Percentiles rank a stretch among this genome's conserved stretches.
Evolutionary conservation across 73 alveolate species (phyloP).

Genomic region (Paraurostyla sp.): DNA sequence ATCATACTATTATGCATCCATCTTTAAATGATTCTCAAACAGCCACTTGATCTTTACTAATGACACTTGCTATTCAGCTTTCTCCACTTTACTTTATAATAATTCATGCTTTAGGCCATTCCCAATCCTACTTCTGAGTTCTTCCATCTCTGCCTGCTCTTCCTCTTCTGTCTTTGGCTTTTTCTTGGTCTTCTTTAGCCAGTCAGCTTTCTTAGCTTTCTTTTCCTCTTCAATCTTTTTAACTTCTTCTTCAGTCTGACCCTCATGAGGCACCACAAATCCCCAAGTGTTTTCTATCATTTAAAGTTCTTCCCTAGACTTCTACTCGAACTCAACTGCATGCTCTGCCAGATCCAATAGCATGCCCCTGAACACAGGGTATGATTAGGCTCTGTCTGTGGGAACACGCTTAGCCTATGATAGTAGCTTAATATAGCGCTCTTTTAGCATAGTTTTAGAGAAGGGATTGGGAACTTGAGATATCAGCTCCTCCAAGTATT

Average conservation of each 20-base stretch:
- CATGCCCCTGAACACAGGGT: conserved; percentile 65
- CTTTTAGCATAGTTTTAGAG: conserved; percentile 64
- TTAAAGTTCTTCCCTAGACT: conserved; percentile 76
- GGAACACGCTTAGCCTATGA: conserved; percentile 77
- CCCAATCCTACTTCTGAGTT: conserved; percentile 54
- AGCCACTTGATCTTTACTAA: conserved; percentile 36
- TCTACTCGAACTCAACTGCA: conserved; percentile 71
- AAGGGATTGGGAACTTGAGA: conserved; percentile 67
- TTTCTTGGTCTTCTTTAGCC: conserved; percentile 87
- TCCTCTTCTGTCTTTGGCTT: conserved; percentile 90
- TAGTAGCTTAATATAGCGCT: conserved; percentile 67
- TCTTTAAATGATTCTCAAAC: conserved; percentile 54
- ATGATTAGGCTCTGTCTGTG: conserved; percentile 68
- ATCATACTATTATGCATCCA: conserved; percentile 66
- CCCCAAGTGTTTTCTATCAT: conserved; percentile 80
- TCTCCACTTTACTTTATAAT: conserved; percentile 22
- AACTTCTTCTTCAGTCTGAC: conserved; percentile 77
- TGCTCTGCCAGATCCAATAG: conserved; percentile 58
- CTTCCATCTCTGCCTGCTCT: conserved; percentile 77
- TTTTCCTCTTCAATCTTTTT: conserved; percentile 77
- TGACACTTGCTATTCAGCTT: conserved; percentile 55
- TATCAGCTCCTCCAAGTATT: conserved; percentile 68
- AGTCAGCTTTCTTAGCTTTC: conserved; percentile 80
- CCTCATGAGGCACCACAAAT: conserved; percentile 77
- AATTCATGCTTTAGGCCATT: conserved; percentile 47